phyloP scores from a whole-genome alignment of 1,284 basidiomycete genomes.

The Irpex sp. region DNA sequence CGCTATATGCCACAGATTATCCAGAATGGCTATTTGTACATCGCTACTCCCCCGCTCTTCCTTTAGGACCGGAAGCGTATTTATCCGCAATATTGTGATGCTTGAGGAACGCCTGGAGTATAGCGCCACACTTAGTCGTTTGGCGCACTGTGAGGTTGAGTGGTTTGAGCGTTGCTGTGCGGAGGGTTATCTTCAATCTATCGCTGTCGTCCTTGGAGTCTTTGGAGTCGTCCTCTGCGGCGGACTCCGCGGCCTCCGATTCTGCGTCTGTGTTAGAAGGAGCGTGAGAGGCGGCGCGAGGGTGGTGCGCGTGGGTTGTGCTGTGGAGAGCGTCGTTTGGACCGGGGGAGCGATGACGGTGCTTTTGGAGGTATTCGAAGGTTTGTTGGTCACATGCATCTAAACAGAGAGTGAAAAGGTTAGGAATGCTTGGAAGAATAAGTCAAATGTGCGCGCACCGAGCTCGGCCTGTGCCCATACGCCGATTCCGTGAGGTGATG shows the following conservation, averaged over 20 bases:
- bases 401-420: constrained; percentile 22
- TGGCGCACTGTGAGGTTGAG: constrained; percentile 65
- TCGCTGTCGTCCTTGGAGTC: constrained; percentile 35
- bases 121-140: constrained; percentile 69
- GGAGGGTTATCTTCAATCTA: constrained; percentile 61
- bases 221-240: constrained; percentile 22
- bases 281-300: too few relatives aligned
- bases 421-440: background rate
- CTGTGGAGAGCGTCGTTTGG: constrained; percentile 15
- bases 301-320: background rate
- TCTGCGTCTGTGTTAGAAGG: constrained; percentile 15
- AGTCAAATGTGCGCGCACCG: too few relatives aligned
- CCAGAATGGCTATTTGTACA: too few relatives aligned
- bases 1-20: too few relatives aligned
- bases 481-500: constrained; percentile 58
- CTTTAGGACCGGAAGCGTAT: constrained; percentile 33
- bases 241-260: constrained; percentile 2
- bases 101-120: constrained; percentile 68
- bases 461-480: constrained; percentile 66
- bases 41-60: too few relatives aligned
- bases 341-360: constrained; percentile 26
- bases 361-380: constrained; percentile 53
- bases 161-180: constrained; percentile 50
- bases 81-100: constrained; percentile 53
- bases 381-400: constrained; percentile 63